Evolutionary conservation across 257 asterid species (phyloP), one percentile per base, ranked within the genome.

Genomic region (Asclepias syriaca): DNA sequence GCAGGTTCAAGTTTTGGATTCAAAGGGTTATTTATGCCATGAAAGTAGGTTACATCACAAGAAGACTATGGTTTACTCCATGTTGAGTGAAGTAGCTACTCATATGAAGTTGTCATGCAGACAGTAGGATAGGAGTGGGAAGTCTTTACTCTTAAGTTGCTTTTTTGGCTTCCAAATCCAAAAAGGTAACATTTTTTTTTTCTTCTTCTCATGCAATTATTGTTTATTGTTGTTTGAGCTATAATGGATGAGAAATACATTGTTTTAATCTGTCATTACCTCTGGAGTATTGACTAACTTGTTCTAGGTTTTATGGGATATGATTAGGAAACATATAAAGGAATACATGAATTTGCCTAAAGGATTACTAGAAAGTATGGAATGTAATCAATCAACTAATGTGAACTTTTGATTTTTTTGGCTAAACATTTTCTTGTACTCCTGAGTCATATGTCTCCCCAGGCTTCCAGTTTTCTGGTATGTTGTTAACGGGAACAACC

Each of bases 391-490:
- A 39, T 55, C 64, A 66, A 55, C 57, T 45, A 34, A 60, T 70
- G 54, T 58, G 22, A 68, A 68, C 59, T 72, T 24, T 72, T 24
- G 37, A 24, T 55, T 45, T 29, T 80, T 66, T 69, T 70, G 70
- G 70, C 77, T 84, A 85, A 70, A 63, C 82, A 65, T 54, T 78
- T 21, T 79, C 88, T 88, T 90, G 98, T 64, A 88, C 85, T 80
- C 98, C 98, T 0, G 96, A 82, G 80, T 92, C 96, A 16, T 86
- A 85, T 72, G 72, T 79, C 39, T 88, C 91, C 75, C 98, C 96
- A 66, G 86, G 78, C 76, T 87, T 85, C 96, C 96, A 92, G 87
- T 84, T 90, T 56, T 66, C 76, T 6, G 98, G 96, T 60, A 92
- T 81, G 77, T 82, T 81, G 32, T 81, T 88, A 18, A 73, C 74